Evolutionary conservation across 2,329 filamentous ascomycete species (phyloP), one percentile per base, ranked within the genome.

Genomic region (Colletotrichum somersetense): DNA sequence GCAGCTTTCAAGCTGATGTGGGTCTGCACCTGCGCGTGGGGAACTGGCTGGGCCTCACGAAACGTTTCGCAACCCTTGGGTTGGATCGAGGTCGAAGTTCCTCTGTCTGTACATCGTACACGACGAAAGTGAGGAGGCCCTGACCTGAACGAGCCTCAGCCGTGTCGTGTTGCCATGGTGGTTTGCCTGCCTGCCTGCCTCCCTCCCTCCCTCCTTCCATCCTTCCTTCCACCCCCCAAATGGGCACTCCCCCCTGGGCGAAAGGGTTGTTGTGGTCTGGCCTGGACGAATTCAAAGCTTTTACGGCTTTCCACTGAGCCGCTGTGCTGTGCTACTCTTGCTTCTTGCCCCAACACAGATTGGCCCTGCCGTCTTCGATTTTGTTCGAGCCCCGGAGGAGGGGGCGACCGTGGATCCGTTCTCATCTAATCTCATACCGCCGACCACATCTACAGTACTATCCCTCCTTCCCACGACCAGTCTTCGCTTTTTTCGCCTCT

Each of bases 1-100:
- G 80, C 74, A 76, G 79, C 66, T 75, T 67, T 62, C 66, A 71
- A 81, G 81, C 78, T 79, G 59, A n/a, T 48, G 68, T 79, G 76
- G 66, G 70, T 57, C 69, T 74, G 66, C 74, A 61, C 67, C 52
- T 67, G 67, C 56, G 64, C 50, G 62, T 73, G 65, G 64, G 52
- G 68, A 73, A 58, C 66, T 75, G 68, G 74, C 73, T 61, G 66
- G 74, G 66, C 68, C 53, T 52, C 48, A 67, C 50, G 64, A 71
- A 67, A 71, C 68, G 68, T 67, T 67, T 71, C 68, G 68, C 63
- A 71, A 62, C 48, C 48, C 50, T 57, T 67, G 62, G 66, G 66
- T 56, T 59, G 38, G 73, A 73, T 67, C 46, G 46, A 48, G 44
- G 44, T 46, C 44, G 44, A 46, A 20, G 44, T 46, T 48, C 74